Evolutionary conservation across 768 basidiomycete genomes (phyloP), one percentile per base, ranked within the genome.

Genomic region (Rhodocollybia butyracea): DNA sequence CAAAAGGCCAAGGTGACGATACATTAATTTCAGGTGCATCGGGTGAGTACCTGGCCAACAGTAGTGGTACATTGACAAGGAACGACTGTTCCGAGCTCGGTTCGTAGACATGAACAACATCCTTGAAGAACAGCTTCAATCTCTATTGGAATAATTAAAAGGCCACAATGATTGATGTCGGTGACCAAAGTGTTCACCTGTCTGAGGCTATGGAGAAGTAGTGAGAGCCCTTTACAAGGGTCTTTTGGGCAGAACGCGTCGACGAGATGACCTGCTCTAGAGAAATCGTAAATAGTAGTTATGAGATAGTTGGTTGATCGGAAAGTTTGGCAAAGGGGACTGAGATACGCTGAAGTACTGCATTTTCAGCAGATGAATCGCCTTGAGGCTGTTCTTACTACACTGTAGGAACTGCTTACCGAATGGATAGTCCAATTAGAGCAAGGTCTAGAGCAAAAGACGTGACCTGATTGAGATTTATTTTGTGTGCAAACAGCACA

Each of bases 181-280:
- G 13, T 45, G 13, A 15, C 34, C 34, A n/a, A 21, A 43, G 39
- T 40, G 39, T 19, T 57, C 63, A 73, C 76, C 69, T 62, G 34
- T 24, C 77, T 75, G 48, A 86, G 75, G 24, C 52, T 56, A 7
- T 36, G 57, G 13, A 84, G 55, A 22, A 83, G 63, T 2, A 60
- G 21, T 1, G 69, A 58, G 47, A 78, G 78, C 5, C 71, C 59
- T 3, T 60, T 58, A 2, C 64, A 57, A 2, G 78, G 72, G 34
- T 75, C 61, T 22, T 69, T 56, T 0, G 76, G 69, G 5, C 62
- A 62, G 48, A 83, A 58, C 6, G 70, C 62, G 59, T 86, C 84
- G 22, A 84, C 73, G 3, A 86, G 70, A 63, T 79, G 82, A 21
- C 73, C 79, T 27, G 73, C 66, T 36, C 84, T 80, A 59, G 27